Percentiles rank a stretch among this genome's conserved stretches.
These are phyloP conservation scores for Cryptococcus floricola DNA, from an alignment of 1,284 basidiomycete genomes.

Conservation along the genomic window DNA sequence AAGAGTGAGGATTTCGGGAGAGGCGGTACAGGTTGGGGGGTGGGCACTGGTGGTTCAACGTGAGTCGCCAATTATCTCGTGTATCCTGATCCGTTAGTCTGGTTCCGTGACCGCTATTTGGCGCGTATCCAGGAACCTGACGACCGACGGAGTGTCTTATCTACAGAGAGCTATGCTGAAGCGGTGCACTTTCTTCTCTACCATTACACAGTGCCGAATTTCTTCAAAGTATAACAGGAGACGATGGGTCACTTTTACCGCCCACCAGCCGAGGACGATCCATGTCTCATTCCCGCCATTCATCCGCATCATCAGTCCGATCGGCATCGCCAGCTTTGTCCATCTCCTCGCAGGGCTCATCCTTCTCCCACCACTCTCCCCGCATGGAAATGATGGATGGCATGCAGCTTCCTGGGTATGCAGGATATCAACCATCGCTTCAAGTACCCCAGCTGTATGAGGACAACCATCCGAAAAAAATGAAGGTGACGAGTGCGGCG, in stretches of 20 bases:
- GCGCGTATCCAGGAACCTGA: too few species aligned
- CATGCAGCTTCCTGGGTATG: slow-evolving; percentile 11
- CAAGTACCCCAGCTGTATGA: neutral
- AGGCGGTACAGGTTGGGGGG: slow-evolving; percentile 38
- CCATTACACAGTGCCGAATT: slow-evolving; percentile 37
- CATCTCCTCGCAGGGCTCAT: slow-evolving; percentile 42
- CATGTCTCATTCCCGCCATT: slow-evolving; percentile 37
- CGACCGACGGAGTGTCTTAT: neutral
- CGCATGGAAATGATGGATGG: slow-evolving; percentile 43
- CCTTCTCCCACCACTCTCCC: slow-evolving; percentile 30
- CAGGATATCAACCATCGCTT: neutral
- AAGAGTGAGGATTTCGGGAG: slow-evolving; percentile 46
- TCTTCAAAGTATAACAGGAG: slow-evolving; percentile 42
- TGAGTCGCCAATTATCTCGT: slow-evolving; percentile 20
- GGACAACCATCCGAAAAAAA: slow-evolving; percentile 51
- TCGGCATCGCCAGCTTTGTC: slow-evolving; percentile 43
- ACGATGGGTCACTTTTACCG: slow-evolving; percentile 44
- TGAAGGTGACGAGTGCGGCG: slow-evolving; percentile 90
- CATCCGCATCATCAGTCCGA: slow-evolving; percentile 39
- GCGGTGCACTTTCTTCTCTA: neutral
- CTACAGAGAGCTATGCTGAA: slow-evolving; percentile 5
- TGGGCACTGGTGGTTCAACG: slow-evolving; percentile 44
- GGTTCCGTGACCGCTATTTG: neutral
- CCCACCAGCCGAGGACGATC: slow-evolving; percentile 33
- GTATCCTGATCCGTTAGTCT: neutral